Evolutionary conservation across 2,329 filamentous ascomycete species (phyloP).

Genomic region (Periconia macrospinosa): DNA sequence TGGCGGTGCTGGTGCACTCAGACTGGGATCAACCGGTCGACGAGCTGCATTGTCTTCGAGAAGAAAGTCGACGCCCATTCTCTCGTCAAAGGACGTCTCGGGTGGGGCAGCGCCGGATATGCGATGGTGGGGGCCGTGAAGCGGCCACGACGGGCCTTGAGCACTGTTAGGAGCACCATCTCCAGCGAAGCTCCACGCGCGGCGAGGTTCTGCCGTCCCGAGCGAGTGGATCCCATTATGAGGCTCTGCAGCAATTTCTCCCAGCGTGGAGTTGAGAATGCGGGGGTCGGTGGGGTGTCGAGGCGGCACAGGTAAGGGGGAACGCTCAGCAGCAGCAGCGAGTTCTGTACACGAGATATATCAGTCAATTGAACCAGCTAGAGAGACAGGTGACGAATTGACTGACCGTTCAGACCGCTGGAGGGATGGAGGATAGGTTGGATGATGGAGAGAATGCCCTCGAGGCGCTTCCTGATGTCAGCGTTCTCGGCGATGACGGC

Average conservation of each 20-base stretch:
- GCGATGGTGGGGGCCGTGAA: conserved; percentile 46
- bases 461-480: conserved; percentile 71
- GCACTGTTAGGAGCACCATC: conserved; percentile 31
- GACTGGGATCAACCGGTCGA: conserved; percentile 29
- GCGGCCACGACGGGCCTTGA: conserved; percentile 37
- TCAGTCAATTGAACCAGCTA: background rate
- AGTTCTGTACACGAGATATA: conserved; percentile 40
- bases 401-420: conserved; percentile 50
- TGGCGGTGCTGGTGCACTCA: conserved; percentile 50
- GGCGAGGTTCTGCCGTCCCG: conserved; percentile 20
- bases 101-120: conserved; percentile 16
- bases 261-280: conserved; percentile 22
- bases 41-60: conserved; percentile 61
- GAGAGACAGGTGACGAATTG: background rate
- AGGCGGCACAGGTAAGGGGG: conserved; percentile 42
- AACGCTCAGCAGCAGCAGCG: conserved; percentile 51
- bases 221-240: conserved; percentile 32
- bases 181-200: conserved; percentile 35
- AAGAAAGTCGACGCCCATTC: conserved; percentile 73
- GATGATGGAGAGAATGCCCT: conserved; percentile 65
- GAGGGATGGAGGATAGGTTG: conserved; percentile 57
- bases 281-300: conserved; percentile 21
- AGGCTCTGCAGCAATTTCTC: conserved; percentile 22
- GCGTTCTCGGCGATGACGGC: conserved; percentile 76
- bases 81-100: conserved; percentile 53